Base-by-base conservation (phyloP, 257 asterid genomes). In the Anisodus tanguticus region DNA sequence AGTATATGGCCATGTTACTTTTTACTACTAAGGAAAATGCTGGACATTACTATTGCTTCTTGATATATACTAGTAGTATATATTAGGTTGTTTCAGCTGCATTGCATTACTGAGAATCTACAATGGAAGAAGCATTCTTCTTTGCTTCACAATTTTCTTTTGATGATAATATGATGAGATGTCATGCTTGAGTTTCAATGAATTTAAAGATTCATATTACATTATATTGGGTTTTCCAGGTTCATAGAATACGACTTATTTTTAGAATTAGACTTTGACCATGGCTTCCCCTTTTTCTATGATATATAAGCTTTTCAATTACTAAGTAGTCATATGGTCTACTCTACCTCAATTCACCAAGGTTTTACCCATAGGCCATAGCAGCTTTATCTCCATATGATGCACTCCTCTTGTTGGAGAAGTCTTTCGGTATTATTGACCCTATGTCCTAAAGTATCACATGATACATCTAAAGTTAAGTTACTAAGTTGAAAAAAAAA, bases 121-220 rank as follows among this genome's bases (percentile, higher is more conserved):
- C 4, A 76, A 26, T 6, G 60, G 81, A 53, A 53, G 81, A 51
- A 51, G 16, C 81, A 51, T 77, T 3, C 81, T 53, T 77, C 47
- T 51, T n/a, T 74, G 81, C 45, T 74, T 74, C 43, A 47, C 31
- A 49, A 22, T 74, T 74, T 10, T 11, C 81, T 74, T 67, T 74
- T 76, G 63, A 53, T 26, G 63, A 51, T 53, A 51, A 12, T 26
- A 51, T 7, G n/a, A 22, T 22, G 26, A 4, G 51, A 8, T 11
- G 0, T 76, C 80, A 76, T 76, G 22, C 7, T 76, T 26, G 81
- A 51, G 62, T 43, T 22, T 74, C 22, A 74, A 26, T 76, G 63
- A 53, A 37, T 6, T 76, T 51, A 43, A 10, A 76, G 63, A 12
- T 76, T 22, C 51, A 45, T 22, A 12, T 22, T 0, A 6, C 81